Evolutionary conservation across 257 asterid species (phyloP), one percentile per base, ranked within the genome.

Genomic region (Capsicum pubescens): DNA sequence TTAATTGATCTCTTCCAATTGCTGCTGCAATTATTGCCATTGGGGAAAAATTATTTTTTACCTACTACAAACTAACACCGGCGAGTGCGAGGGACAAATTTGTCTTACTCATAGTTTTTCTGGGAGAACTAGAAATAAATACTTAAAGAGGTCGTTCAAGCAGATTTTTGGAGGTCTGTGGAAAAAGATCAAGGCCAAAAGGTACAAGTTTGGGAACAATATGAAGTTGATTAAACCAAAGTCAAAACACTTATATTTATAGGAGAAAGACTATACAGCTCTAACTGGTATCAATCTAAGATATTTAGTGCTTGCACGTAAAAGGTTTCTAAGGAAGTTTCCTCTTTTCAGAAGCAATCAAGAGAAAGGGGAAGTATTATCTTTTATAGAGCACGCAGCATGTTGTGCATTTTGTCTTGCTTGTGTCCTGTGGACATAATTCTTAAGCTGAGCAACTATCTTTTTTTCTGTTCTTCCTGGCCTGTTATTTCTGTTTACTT

Each of bases 361-460:
- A 76, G 63, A 76, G 46, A 76, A 76, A 26, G 46, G 19, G 61
- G 11, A 50, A 26, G 48, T 76, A 50, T 8, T 50, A 76, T n/a
- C 60, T 74, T 50, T 76, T 52, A 63, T 54, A 48, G 48, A 26
- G 46, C 52, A 48, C 57, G 46, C 15, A 4, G 58, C 63, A 52
- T 21, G 64, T 76, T 76, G 48, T 76, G 81, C 81, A 52, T 76
- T 52, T 76, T 2, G 15, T 76, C 42, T 54, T 76, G 64, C 61
- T 35, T 32, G 9, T 66, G n/a, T 66, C n/a, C 10, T 32, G n/a
- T 66, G 72, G n/a, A 5, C 35, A 5, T 64, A 64, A 11, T 32
- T 66, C 16, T 32, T 66, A 26, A 32, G 48, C 48, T 66, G 72
- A 66, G n/a, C n/a, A 17, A 66, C 16, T 4, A 66, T 16, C n/a